Evolutionary conservation across 148 eudicot genomes (phyloP), one percentile per base, ranked within the genome.

Genomic region (Polygonum aviculare): DNA sequence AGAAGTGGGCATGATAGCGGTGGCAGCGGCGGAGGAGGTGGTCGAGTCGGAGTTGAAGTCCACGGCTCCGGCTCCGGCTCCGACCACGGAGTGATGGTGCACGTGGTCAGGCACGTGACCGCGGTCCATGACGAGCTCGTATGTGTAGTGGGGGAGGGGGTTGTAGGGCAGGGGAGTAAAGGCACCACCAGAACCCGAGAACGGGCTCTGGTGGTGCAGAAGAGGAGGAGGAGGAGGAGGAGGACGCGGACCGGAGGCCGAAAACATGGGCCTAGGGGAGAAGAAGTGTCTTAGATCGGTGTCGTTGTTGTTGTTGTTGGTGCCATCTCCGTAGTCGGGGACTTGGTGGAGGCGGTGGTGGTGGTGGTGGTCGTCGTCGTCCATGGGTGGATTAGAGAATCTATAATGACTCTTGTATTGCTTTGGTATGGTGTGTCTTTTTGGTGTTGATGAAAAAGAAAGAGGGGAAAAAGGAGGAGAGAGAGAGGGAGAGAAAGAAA

Each of bases 271-370:
- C 11, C 3, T 60, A 2, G 38, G 67, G 38, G 67, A 60, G 36
- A 60, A 60, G 12, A 60, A 60, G 22, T 83, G 88, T 0, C 88
- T 79, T 2, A 85, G 88, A 80, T 85, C 88, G 2, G 81, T 70
- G 16, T 15, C 44, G 26, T 10, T 50, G 36, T 16, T 26, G 35
- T 7, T 60, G 67, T 7, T 60, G 67, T 60, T 8, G 55, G n/a
- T 51, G n/a, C 16, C 55, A 14, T 6, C 49, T 21, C 74, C 70
- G 3, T 35, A 63, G 2, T 35, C 41, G 44, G 12, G 72, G 2
- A 49, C 52, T 14, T 49, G 52, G 2, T 60, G 69, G 11, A 19
- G 36, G 69, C 19, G 22, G 19, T 60, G 69, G 11, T 60, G 36
- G 69, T 55, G 22, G 19, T 55, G 35, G 2, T 55, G 22, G 19